Base-by-base conservation (phyloP, 441 rosid genomes). In the Euphorbia schlechtendalii region DNA sequence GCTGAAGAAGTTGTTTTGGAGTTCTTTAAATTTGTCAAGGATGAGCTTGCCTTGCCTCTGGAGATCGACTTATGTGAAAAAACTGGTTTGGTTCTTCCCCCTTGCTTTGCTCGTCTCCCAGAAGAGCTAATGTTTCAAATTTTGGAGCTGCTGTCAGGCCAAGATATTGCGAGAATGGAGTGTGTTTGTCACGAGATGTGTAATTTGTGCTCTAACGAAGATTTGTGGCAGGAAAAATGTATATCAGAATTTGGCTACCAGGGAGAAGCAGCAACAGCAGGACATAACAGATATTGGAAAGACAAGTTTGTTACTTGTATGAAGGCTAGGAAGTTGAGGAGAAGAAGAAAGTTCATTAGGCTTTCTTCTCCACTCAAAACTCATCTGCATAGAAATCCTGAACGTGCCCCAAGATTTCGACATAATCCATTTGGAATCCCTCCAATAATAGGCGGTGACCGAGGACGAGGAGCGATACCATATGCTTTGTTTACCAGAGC, bases 11-110 rank as follows among this genome's bases (percentile, higher is more conserved):
- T 79, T 36, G 78, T 82, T 60, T 85, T 88, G 48, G 74, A 82
- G 78, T 81, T 88, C 45, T 93, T 88, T 91, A 88, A 80, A 74
- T 69, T 74, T 64, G 91, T 86, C 7, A 90, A 90, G 45, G 45
- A 40, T 71, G 82, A 80, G 22, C 76, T 89, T 70, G 86, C 70
- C 15, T 75, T 78, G 71, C 96, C 90, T 8, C 71, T 87, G 74
- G 62, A 83, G 73, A 84, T 85, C 18, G 84, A 73, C 69, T 76
- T 93, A 27, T 80, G 83, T 41, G 82, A 83, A 34, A 82, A 71
- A 68, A 55, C 73, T 45, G 82, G 85, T 40, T 77, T 87, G 69
- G 63, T 59, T 20, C 76, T 73, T 61, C 96, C 88, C 0, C 78
- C 90, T 0, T 85, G 96, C 56, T 78, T 87, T 66, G 74, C 73